Conservation (phyloP, 306 rosid genomes). For the Carpinus fangiana region DNA sequence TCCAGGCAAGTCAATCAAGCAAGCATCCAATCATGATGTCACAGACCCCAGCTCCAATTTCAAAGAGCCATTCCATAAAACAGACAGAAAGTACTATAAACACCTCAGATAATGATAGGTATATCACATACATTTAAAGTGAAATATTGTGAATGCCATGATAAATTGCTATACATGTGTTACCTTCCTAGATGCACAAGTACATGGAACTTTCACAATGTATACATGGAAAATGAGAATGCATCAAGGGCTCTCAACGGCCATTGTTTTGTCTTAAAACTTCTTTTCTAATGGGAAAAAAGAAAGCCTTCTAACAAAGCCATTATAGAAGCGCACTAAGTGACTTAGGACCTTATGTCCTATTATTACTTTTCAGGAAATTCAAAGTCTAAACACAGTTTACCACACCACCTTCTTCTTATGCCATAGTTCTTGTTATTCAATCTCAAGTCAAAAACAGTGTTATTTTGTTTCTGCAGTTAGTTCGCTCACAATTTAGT, state of each 20-base stretch:
- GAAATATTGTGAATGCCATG: not conserved
- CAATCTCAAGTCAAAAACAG: not conserved
- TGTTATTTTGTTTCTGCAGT: not conserved
- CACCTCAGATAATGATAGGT: conserved; percentile 35
- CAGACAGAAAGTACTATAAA: conserved; percentile 75
- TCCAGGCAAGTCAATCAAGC: conserved; percentile 74
- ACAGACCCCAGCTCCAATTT: conserved; percentile 98
- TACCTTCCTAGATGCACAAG: not conserved
- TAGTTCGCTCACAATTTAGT: not conserved
- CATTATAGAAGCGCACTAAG: not conserved
- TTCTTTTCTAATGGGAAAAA: not conserved
- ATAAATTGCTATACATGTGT: not conserved
- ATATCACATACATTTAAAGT: not conserved
- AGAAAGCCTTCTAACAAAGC: not conserved
- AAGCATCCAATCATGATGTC: conserved; percentile 66
- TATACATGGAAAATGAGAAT: not conserved
- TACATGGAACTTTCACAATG: not conserved
- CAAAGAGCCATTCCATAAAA: conserved; percentile 79
- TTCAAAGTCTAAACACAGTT: not conserved
- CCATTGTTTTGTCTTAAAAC: not conserved
- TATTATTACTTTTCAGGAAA: not conserved
- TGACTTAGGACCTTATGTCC: not conserved
- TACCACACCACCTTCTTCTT: not conserved
- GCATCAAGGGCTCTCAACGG: not conserved
- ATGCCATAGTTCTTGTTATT: not conserved